Evolutionary conservation across 2,329 filamentous ascomycete genomes (phyloP).

Genomic region (Sclerotiophoma versabilis): DNA sequence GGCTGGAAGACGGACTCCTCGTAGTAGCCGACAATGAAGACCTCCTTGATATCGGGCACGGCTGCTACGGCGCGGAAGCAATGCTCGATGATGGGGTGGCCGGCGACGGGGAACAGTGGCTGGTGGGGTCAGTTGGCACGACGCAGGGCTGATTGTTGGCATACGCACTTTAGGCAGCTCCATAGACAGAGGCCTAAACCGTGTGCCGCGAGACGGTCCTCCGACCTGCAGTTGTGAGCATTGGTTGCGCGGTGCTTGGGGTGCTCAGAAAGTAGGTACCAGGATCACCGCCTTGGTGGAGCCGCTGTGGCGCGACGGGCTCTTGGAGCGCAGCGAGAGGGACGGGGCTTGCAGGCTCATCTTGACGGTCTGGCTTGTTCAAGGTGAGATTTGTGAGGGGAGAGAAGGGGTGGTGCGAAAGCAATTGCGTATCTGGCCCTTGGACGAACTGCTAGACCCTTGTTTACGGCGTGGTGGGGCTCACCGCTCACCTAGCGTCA

Average conservation of each 20-base stretch:
- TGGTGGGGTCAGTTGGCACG: conserved; percentile 46
- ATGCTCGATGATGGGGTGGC: conserved; percentile 98
- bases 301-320: conserved; percentile 37
- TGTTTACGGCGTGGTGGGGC: conserved; percentile 17
- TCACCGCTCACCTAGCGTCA: conserved; percentile 3
- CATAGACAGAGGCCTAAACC: conserved; percentile 92
- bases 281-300: conserved; percentile 94
- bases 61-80: conserved; percentile 91
- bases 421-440: conserved; percentile 37
- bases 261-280: conserved; percentile 61
- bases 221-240: conserved; percentile 72
- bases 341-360: conserved; percentile 50
- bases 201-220: conserved; percentile 91
- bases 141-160: too few species aligned
- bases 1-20: conserved; percentile 96
- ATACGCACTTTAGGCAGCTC: conserved; percentile 87
- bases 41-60: conserved; percentile 91
- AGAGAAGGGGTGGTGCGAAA: not conserved
- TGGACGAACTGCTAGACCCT: conserved; percentile 36
- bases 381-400: not conserved
- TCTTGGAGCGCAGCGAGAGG: conserved; percentile 45
- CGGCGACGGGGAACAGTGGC: conserved; percentile 98
- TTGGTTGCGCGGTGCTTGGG: conserved; percentile 6
- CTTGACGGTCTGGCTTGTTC: conserved; percentile 11
- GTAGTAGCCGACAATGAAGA: conserved; percentile 98